Evolutionary conservation across 805 yeast genomes (phyloP), one percentile per base, ranked within the genome.

Genomic region (Kluyveromyces aestuarii): DNA sequence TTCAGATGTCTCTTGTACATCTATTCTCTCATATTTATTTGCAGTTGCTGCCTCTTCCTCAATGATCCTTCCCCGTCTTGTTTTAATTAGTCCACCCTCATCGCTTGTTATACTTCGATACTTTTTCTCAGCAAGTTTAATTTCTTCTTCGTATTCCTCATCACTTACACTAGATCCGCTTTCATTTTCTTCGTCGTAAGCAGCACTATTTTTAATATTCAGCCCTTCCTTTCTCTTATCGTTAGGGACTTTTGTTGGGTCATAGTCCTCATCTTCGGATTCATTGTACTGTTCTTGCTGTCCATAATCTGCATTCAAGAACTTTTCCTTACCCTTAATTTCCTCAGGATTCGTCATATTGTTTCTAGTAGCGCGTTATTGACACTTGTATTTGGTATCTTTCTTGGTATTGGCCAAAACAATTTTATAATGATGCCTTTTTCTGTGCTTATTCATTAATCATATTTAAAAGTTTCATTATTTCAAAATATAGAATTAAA

Each of bases 31-130:
- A 53, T 58, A 66, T 57, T 60, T 62, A 30, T 55, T 57, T 52
- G 52, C 61, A 53, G 52, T 62, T 51, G 47, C 52, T 1, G 41
- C 41, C 39, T 56, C 64, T 17, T 59, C 62, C 47, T 80, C 85
- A 19, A 68, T 51, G 27, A 66, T 67, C 43, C 84, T 64, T 53
- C 82, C 91, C 19, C 77, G 73, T 54, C 96, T 72, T 0, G 95
- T 87, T 57, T 79, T 78, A 36, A 87, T 75, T 47, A 82, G 72
- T 0, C 88, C 84, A n/a, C 83, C 84, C 13, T 70, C 59, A 42
- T 72, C 57, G 59, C 79, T 77, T 52, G 79, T 85, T 6, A 84
- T 76, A 2, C 66, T 66, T 7, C 76, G 69, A 60, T 84, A 84
- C 39, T 59, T 57, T 2, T 46, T 37, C 21, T 48, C 64, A 8